Base-by-base conservation (phyloP, 768 basidiomycete genomes). In the Leccinum fibrillosum region DNA sequence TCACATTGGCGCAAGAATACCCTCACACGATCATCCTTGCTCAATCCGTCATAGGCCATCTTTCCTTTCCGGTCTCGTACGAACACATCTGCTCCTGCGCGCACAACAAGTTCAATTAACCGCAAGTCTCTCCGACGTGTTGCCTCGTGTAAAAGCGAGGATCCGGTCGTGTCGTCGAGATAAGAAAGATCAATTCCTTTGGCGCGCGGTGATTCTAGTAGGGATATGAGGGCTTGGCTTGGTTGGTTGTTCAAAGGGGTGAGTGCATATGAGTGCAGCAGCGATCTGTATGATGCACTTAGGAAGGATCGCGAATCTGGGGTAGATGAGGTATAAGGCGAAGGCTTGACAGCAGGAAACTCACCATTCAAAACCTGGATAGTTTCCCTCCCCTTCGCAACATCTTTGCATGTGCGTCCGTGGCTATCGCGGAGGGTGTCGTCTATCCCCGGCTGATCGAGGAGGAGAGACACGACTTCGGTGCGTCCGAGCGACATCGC, bases 41-140 rank as follows among this genome's bases (percentile, higher is more conserved):
- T 84, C n/a, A 76, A 74, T 5, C 86, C 85, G 17, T 84, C 93
- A 67, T 79, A 83, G 7, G 76, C 87, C 76, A 77, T 82, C 65
- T 80, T 87, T 70, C 94, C 94, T 59, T 74, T 79, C 21, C 86
- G 78, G 72, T 96, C 89, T 4, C 93, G 79, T 2, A 89, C 86
- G 66, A 95, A 95, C 4, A 95, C 89, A 67, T 95, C 93, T 0
- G 92, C 93, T 0, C 94, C 94, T 9, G 89, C 88, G 23, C 88
- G 82, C 2, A 94, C 84, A 0, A 86, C 88, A n/a, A 93, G 80
- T 66, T 96, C 91, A 26, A 96, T 83, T 19, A 96, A 74, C 4
- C 85, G 78, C 21, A 96, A 74, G 66, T 97, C 92, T 58, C 88
- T 87, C 15, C 93, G 80, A 35, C 82, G 77, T 0, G 91, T 90